Evolutionary conservation across 1,284 basidiomycete genomes (phyloP).

Genomic region (Pseudozyma sp.): DNA sequence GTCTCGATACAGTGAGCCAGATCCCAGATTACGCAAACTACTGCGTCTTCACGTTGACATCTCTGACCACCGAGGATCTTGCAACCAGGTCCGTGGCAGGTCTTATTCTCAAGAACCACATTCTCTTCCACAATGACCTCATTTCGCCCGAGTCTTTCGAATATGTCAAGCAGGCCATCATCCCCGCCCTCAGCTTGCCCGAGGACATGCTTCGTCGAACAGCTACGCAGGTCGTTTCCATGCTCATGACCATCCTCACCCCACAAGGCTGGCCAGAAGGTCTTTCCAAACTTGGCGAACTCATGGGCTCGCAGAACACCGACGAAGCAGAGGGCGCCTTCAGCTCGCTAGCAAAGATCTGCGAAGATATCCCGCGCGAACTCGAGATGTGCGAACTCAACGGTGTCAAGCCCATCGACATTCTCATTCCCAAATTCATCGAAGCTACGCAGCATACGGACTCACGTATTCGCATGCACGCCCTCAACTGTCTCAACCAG

Average conservation of each 20-base stretch:
- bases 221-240: conserved; percentile 66
- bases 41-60: conserved; percentile 89
- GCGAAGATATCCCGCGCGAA: conserved; percentile 95
- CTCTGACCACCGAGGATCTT: conserved; percentile 83
- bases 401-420: conserved; percentile 69
- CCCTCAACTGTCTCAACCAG: conserved; percentile 92
- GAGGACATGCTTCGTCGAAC: conserved; percentile 67
- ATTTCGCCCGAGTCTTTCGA: conserved; percentile 61
- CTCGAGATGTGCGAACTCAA: conserved; percentile 88
- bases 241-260: conserved; percentile 64
- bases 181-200: conserved; percentile 61
- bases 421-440: conserved; percentile 85
- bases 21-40: conserved; percentile 83
- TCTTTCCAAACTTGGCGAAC: conserved; percentile 59
- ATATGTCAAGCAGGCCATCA: conserved; percentile 65
- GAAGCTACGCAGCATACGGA: conserved; percentile 78
- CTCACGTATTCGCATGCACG: conserved; percentile 88
- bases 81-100: conserved; percentile 94
- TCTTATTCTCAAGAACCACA: conserved; percentile 94
- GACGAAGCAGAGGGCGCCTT: conserved; percentile 78
- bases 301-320: conserved; percentile 56
- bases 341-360: conserved; percentile 92
- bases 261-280: conserved; percentile 66
- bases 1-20: conserved; percentile 60
- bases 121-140: conserved; percentile 66